Evolutionary conservation across 2,329 filamentous ascomycete genomes (phyloP), one percentile per base, ranked within the genome.

Genomic region (Knufia petricola): DNA sequence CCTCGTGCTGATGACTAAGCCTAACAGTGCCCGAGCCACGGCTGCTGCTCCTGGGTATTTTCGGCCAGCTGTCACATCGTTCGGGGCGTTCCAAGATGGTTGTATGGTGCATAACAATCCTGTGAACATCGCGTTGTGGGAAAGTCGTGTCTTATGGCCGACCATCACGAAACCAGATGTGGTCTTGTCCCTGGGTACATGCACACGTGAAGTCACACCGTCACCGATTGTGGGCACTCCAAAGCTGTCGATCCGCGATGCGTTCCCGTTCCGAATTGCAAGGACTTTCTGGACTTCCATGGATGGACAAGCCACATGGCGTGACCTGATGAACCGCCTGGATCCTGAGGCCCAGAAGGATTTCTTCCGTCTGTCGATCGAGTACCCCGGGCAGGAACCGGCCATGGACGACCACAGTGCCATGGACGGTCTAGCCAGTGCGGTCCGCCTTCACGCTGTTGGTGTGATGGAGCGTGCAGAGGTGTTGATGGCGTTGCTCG

Each of bases 21-120:
- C 38, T 21, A n/a, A 4, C 41, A 44, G 41, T 31, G 41, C 24
- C 9, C 24, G 41, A 19, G 41, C 20, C 4, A 44, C 41, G 3
- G 24, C 20, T 8, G 57, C 57, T 6, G 57, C 56, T 15, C 57
- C 51, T 1, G 48, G 41, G 53, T 58, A 51, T 37, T 59, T 59
- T 32, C 37, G 28, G 15, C 19, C 52, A 7, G 53, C 26, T 12
- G 49, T 57, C 40, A 37, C 46, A 7, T 36, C 41, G 4, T 48
- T 53, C 31, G 54, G 58, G 15, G n/a, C 47, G 9, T 34, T 60
- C 12, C 55, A 60, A 42, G 58, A 60, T 44, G 58, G 58, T 9
- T 57, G 57, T 2, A 51, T 60, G 9, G 49, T 53, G n/a, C 55
- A 54, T 26, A 60, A 60, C 42, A 58, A 58, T 41, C 58, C 57